phyloP scores from a whole-genome alignment of 805 yeast genomes.

The Clavispora phyllophila region DNA sequence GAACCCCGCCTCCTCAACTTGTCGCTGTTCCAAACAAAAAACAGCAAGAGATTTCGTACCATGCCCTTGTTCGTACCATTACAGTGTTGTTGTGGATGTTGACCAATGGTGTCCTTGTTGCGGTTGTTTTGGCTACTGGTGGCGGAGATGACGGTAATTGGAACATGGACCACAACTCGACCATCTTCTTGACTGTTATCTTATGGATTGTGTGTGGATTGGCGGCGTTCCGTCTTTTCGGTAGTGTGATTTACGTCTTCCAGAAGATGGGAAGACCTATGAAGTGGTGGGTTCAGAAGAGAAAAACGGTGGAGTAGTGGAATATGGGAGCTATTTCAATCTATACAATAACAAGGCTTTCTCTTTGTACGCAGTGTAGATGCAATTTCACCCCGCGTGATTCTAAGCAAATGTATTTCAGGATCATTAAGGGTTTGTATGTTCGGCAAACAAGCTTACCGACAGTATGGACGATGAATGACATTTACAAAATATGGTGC shows the following conservation, averaged over 20 bases:
- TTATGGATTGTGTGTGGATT: constrained; percentile 91
- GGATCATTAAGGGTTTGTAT: too few relatives aligned
- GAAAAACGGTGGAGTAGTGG: constrained; percentile 9
- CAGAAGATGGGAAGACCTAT: constrained; percentile 34
- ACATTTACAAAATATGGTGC: background rate
- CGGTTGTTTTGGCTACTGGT: constrained; percentile 79
- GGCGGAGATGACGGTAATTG: constrained; percentile 47
- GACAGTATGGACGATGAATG: too few relatives aligned
- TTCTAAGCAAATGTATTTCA: too few relatives aligned
- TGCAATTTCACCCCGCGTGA: too few relatives aligned
- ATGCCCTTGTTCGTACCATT: constrained; percentile 83
- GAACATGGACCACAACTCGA: constrained; percentile 41
- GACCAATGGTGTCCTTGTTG: constrained; percentile 76
- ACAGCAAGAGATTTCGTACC: constrained; percentile 57
- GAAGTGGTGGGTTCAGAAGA: constrained; percentile 31
- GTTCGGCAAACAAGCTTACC: too few relatives aligned
- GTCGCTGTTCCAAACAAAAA: constrained; percentile 12
- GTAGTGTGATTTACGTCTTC: constrained; percentile 58
- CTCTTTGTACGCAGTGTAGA: too few relatives aligned
- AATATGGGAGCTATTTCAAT: background rate
- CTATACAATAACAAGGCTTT: background rate
- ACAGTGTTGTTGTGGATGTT: constrained; percentile 89
- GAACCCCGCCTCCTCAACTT: constrained; percentile 33
- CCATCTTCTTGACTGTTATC: constrained; percentile 73
- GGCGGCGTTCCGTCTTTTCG: constrained; percentile 78